These are phyloP conservation scores for Urochloa ruziziensis DNA, from an alignment of 176 grass and related monocot species.

Conservation along the genomic window DNA sequence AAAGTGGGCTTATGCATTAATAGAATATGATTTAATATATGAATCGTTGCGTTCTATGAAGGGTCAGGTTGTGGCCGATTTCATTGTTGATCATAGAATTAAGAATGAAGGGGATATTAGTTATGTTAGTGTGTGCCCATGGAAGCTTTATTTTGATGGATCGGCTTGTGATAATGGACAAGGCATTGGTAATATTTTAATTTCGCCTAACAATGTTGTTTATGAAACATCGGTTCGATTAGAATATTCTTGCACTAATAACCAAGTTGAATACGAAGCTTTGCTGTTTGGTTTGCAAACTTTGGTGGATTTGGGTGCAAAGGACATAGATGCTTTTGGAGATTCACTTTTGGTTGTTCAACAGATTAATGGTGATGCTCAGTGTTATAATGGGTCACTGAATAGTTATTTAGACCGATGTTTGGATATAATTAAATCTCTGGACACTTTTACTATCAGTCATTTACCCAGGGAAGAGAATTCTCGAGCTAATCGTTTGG, in stretches of 20 bases:
- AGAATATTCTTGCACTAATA: background rate
- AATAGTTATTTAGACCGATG: background rate
- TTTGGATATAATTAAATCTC: background rate
- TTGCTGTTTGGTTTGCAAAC: background rate
- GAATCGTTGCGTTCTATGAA: background rate
- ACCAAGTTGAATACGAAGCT: background rate
- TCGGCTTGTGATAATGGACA: background rate
- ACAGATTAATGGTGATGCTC: background rate
- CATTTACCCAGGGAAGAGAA: background rate
- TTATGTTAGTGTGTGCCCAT: background rate
- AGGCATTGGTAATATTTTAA: background rate
- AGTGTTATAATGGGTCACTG: background rate
- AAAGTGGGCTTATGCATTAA: constrained; percentile 1
- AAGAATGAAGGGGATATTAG: background rate
- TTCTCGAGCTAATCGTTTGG: background rate
- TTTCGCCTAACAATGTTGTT: background rate
- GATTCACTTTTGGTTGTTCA: background rate
- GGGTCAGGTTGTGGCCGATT: background rate
- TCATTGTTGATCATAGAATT: constrained; percentile 8
- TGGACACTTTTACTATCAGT: background rate
- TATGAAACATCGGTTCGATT: background rate
- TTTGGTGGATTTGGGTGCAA: background rate
- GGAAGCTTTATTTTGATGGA: constrained; percentile 9
- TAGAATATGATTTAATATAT: background rate
- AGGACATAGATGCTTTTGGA: background rate